Conservation (phyloP, 441 rosid species). For the Pelargonium australe region DNA sequence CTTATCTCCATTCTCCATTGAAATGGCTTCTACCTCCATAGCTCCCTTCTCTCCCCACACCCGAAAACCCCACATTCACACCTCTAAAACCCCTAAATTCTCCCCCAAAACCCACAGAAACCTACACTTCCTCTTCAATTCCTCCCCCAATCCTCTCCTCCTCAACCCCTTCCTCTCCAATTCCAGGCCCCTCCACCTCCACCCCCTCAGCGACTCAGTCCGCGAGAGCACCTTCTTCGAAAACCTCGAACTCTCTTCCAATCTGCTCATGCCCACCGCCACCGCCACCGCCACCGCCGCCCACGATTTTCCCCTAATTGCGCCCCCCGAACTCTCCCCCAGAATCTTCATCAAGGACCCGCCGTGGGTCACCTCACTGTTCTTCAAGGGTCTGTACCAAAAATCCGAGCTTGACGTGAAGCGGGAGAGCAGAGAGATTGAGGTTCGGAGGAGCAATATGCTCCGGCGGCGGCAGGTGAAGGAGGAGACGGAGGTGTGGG, state of each 20-base stretch:
- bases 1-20: neutral
- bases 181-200: neutral
- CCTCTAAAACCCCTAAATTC: neutral
- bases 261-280: neutral
- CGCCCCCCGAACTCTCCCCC: neutral
- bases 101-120: neutral
- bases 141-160: neutral
- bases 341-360: conserved; percentile 4
- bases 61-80: neutral
- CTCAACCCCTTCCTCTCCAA: neutral
- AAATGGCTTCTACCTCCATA: neutral
- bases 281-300: too few species aligned
- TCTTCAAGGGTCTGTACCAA: neutral
- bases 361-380: neutral
- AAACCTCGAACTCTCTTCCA: neutral
- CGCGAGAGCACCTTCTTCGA: neutral
- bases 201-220: neutral
- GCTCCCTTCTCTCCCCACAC: neutral
- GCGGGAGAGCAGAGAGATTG: conserved; percentile 37
- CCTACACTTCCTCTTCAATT: neutral
- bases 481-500: conserved; percentile 91
- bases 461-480: conserved; percentile 63
- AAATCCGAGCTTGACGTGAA: neutral
- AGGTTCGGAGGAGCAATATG: conserved; percentile 34
- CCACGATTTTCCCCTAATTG: too few species aligned